A percentile compares a stretch with the other conserved stretches of the same genome.
These are phyloP conservation scores for Pseudogymnoascus sp. DNA, from an alignment of 2,329 filamentous ascomycete species.

Conservation along the genomic window DNA sequence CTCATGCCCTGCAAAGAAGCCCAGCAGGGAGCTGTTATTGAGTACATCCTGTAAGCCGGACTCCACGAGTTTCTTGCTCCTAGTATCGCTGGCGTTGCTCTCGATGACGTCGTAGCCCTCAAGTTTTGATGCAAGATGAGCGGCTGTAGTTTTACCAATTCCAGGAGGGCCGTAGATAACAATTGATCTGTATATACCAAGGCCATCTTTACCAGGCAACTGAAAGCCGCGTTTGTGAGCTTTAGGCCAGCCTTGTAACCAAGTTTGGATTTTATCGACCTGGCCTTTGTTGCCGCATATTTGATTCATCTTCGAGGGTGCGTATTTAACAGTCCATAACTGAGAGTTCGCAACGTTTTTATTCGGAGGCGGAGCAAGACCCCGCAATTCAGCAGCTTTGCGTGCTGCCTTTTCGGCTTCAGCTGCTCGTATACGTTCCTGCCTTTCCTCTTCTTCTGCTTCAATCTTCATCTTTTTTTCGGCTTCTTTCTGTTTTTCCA, in stretches of 20 bases:
- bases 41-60: slow-evolving; percentile 79
- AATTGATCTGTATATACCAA: slow-evolving; percentile 75
- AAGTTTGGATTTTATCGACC: slow-evolving; percentile 82
- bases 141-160: slow-evolving; percentile 95
- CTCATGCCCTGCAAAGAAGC: slow-evolving; percentile 79
- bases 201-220: slow-evolving; percentile 72
- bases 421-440: slow-evolving; percentile 55
- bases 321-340: slow-evolving; percentile 93
- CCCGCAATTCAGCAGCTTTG: slow-evolving; percentile 28
- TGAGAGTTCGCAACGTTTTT: slow-evolving; percentile 44
- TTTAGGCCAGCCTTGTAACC: slow-evolving; percentile 76
- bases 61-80: slow-evolving; percentile 94
- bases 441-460: slow-evolving; percentile 75
- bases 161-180: slow-evolving; percentile 93
- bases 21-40: slow-evolving; percentile 84
- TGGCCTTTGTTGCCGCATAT: slow-evolving; percentile 91
- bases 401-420: slow-evolving; percentile 44
- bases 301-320: slow-evolving; percentile 71
- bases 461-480: slow-evolving; percentile 73
- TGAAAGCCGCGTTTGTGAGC: slow-evolving; percentile 74
- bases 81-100: slow-evolving; percentile 88
- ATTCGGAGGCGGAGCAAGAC: slow-evolving; percentile 30
- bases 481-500: slow-evolving; percentile 76
- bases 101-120: slow-evolving; percentile 92
- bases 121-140: slow-evolving; percentile 84